phyloP scores from a whole-genome alignment of 495 filamentous ascomycete species.

The Trichodelitschia bisporula region DNA sequence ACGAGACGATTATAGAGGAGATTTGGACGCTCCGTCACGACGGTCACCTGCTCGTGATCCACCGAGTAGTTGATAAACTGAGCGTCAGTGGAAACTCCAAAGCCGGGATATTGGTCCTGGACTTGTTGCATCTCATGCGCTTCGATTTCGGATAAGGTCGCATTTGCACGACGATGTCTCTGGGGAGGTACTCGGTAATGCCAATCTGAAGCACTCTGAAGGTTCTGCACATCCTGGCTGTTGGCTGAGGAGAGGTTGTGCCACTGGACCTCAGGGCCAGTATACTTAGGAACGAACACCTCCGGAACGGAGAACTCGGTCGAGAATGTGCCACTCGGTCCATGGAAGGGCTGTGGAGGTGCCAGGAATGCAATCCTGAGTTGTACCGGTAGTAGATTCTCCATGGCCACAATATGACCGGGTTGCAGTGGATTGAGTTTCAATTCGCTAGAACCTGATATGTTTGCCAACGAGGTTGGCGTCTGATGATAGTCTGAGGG shows the following conservation, averaged over 20 bases:
- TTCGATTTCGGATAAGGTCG: no score
- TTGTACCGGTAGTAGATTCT: neutral
- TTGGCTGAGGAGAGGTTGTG: neutral
- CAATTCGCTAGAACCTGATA: no score
- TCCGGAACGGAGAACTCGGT: conserved; percentile 4
- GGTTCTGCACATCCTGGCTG: neutral
- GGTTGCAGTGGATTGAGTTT: no score
- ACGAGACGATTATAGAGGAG: neutral
- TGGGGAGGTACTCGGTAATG: no score
- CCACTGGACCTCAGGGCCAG: neutral
- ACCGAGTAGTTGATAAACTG: no score
- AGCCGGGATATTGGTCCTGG: no score
- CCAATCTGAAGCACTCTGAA: neutral
- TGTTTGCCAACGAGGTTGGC: neutral
- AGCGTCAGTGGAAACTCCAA: no score
- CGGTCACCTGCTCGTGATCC: no score
- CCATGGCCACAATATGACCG: neutral
- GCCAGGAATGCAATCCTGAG: no score
- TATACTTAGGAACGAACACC: neutral
- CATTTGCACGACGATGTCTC: no score
- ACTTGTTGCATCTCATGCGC: no score
- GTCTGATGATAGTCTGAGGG: neutral
- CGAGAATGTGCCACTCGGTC: conserved; percentile 21
- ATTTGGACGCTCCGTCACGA: no score
- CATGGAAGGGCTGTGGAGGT: conserved; percentile 20